Evolutionary conservation across 495 filamentous ascomycete species (phyloP).

Genomic region (Evernia prunastri): DNA sequence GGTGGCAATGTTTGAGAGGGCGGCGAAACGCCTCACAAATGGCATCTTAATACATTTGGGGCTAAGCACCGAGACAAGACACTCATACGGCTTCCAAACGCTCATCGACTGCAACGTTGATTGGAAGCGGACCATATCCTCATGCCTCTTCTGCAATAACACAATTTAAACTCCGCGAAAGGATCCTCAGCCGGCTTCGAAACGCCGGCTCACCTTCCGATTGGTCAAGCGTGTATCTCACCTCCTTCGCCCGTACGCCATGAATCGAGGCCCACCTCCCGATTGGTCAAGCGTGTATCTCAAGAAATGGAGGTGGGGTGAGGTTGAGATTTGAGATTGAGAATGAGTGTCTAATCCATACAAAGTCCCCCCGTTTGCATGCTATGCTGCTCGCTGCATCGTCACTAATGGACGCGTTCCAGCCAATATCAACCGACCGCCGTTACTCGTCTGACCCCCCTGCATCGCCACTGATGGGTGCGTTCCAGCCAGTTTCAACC

Average conservation of each 20-base stretch:
- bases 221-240: neutral
- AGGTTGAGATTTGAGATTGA: neutral
- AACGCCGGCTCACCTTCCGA: neutral
- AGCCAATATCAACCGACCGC: neutral
- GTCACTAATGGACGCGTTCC: neutral
- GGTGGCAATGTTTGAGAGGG: neutral
- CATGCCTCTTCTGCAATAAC: too few species aligned
- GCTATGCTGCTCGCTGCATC: neutral
- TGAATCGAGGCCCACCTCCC: neutral
- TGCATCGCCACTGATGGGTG: neutral
- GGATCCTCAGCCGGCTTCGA: neutral
- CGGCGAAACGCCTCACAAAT: neutral
- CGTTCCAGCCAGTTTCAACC: too few species aligned
- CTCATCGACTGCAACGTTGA: too few species aligned
- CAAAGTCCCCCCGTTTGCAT: neutral
- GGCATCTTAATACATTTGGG: too few species aligned
- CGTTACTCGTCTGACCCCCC: too few species aligned
- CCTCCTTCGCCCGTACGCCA: neutral
- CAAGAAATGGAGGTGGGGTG: neutral
- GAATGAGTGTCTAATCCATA: neutral
- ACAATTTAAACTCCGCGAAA: neutral
- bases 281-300: neutral
- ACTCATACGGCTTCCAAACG: too few species aligned
- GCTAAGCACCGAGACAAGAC: too few species aligned
- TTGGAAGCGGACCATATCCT: too few species aligned